These are phyloP conservation scores for Gracilaria gracilis DNA, from an alignment of 23 red algal genomes.

Conservation along the genomic window DNA sequence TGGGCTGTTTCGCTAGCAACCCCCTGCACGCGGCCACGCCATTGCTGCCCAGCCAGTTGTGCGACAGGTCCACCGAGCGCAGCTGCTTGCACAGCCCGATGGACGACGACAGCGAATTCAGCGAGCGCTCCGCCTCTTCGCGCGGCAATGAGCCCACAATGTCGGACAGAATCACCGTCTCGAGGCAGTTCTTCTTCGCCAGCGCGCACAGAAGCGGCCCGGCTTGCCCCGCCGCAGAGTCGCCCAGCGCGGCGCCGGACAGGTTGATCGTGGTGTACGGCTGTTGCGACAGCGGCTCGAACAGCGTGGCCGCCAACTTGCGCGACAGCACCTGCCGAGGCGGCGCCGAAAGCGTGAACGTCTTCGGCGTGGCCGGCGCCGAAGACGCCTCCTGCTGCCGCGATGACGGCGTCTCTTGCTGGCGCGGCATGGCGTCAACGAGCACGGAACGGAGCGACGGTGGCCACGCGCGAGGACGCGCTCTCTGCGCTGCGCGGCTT, in stretches of 20 bases:
- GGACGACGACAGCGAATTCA: constrained; percentile 30
- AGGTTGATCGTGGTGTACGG: constrained; percentile 59
- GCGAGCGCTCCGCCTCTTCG: constrained; percentile 57
- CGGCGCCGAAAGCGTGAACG: constrained; percentile 11
- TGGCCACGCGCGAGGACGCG: too few species aligned
- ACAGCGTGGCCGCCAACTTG: constrained; percentile 23
- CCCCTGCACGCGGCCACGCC: constrained; percentile 69
- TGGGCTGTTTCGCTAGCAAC: constrained; percentile 35
- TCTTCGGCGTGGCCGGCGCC: constrained; percentile 10
- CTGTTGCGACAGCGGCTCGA: constrained; percentile 45
- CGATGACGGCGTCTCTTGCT: too few species aligned
- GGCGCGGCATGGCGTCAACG: too few species aligned
- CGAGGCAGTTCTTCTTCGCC: constrained; percentile 31
- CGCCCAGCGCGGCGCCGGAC: constrained; percentile 45
- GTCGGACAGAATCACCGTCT: constrained; percentile 57
- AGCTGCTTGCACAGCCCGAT: constrained; percentile 39
- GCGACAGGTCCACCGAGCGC: constrained; percentile 74
- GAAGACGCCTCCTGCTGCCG: neutral
- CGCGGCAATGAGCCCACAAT: constrained; percentile 37
- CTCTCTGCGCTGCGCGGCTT: too few species aligned
- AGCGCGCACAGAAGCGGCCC: constrained; percentile 25
- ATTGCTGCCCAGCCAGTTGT: constrained; percentile 87
- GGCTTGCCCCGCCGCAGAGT: constrained; percentile 29
- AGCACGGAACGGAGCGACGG: too few species aligned
- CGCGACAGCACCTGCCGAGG: constrained; percentile 43